Conservation (phyloP, 2,329 filamentous ascomycete genomes). For the Magnaporthiopsis poae region DNA sequence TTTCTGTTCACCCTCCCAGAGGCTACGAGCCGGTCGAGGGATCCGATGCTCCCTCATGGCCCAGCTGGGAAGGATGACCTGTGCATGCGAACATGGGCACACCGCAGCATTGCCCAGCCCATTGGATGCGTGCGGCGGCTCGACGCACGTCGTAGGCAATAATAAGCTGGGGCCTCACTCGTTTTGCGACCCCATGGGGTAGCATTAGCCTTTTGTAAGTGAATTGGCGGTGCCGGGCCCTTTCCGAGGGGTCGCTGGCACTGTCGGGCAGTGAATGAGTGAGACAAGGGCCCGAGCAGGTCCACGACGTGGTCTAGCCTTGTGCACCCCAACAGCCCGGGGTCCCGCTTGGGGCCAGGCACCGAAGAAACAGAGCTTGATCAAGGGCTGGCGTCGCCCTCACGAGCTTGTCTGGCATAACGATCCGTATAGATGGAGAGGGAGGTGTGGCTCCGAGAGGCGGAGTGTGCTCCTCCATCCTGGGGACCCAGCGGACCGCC, state of each 20-base stretch:
- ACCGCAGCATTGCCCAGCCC: not conserved
- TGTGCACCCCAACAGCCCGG: not conserved
- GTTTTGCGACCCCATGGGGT: not conserved
- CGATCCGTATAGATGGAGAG: not conserved
- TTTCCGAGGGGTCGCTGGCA: not conserved
- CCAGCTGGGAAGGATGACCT: not conserved
- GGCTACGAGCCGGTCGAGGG: not conserved
- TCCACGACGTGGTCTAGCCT: not conserved
- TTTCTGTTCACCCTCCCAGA: not conserved
- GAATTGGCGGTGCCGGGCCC: not conserved
- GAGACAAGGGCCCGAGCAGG: not conserved
- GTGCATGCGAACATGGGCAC: not conserved
- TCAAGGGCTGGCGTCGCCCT: not conserved
- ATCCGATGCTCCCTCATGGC: not conserved
- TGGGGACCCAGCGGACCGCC: not conserved
- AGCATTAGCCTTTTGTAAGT: not conserved
- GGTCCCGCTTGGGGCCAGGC: not conserved
- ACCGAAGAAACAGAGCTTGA: not conserved
- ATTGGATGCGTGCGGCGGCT: not conserved
- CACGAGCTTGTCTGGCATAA: not conserved
- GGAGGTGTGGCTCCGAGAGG: conserved; percentile 1
- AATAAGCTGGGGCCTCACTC: not conserved
- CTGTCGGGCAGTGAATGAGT: not conserved
- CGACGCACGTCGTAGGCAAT: too few relatives aligned
- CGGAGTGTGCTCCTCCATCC: not conserved